A percentile compares a stretch with the other conserved stretches of the same genome.
Conservation (phyloP, 306 rosid genomes). For the Malus orientalis region DNA sequence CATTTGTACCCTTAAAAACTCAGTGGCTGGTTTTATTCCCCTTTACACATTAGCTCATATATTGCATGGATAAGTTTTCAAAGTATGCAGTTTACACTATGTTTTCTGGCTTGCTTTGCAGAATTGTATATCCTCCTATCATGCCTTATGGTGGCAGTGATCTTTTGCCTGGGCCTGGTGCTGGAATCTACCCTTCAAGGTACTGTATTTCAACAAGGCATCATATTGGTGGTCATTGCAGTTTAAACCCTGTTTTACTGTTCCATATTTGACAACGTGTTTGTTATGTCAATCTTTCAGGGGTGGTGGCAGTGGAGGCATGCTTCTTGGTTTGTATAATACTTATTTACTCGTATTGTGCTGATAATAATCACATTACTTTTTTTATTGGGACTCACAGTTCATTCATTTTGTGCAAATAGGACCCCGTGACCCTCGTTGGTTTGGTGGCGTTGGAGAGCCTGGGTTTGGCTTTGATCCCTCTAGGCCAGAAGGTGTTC, state of each 20-base stretch:
- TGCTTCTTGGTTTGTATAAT: slow-evolving; percentile 55
- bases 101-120: slow-evolving; percentile 22
- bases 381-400: neutral
- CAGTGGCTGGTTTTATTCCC: neutral
- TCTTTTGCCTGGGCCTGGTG: slow-evolving; percentile 70
- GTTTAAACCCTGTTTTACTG: neutral
- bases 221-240: neutral
- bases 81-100: slow-evolving; percentile 5
- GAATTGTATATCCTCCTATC: slow-evolving; percentile 46
- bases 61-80: neutral
- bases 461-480: slow-evolving; percentile 32
- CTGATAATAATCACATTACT: neutral
- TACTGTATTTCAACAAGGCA: slow-evolving; percentile 16
- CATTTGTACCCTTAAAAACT: neutral
- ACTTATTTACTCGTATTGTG: neutral
- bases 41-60: neutral
- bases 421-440: slow-evolving; percentile 77
- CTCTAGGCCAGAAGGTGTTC: slow-evolving; percentile 56
- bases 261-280: neutral
- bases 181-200: slow-evolving; percentile 69
- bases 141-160: slow-evolving; percentile 46
- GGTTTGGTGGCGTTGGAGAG: slow-evolving; percentile 45
- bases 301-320: slow-evolving; percentile 53
- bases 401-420: slow-evolving; percentile 13
- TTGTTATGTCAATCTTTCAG: slow-evolving; percentile 27